Percentiles rank a stretch among this genome's conserved stretches.
phyloP scores from a whole-genome alignment of 768 basidiomycete species.

The Scleroderma bovista region DNA sequence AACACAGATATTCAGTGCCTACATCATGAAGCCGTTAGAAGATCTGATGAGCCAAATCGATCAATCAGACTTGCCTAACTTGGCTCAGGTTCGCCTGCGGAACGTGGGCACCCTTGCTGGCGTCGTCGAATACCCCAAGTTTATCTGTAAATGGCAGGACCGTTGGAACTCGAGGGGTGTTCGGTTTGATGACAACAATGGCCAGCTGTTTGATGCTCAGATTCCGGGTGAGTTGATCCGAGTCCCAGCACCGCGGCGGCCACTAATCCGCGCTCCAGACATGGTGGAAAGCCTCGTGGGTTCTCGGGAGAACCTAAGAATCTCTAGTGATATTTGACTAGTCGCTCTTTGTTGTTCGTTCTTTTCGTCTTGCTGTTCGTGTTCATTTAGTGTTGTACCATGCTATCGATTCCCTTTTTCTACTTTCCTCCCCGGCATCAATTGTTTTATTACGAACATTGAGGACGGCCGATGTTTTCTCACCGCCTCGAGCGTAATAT shows the following conservation, averaged over 20 bases:
- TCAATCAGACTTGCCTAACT: constrained; percentile 26
- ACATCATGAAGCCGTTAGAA: constrained; percentile 39
- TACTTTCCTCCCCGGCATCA: neutral
- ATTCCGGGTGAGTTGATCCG: neutral
- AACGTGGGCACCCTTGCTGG: constrained; percentile 35
- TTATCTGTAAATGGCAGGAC: constrained; percentile 25
- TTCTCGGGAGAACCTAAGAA: neutral
- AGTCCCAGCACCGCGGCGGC: neutral
- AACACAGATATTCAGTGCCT: constrained; percentile 30
- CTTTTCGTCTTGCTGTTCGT: neutral
- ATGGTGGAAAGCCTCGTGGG: no score
- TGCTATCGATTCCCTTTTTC: neutral
- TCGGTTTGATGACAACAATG: constrained; percentile 30
- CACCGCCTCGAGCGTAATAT: neutral
- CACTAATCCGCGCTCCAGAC: no score
- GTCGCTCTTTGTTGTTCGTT: neutral
- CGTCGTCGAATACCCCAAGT: constrained; percentile 21
- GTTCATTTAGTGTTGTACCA: neutral
- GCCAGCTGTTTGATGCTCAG: constrained; percentile 14
- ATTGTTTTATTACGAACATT: neutral
- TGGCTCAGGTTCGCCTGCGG: constrained; percentile 35
- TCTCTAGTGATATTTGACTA: neutral
- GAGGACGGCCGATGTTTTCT: neutral
- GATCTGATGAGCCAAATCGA: constrained; percentile 35
- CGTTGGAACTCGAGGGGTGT: constrained; percentile 24